Evolutionary conservation across 345 rosid species (phyloP), one percentile per base, ranked within the genome.

Genomic region (Eucalyptus coolabah): DNA sequence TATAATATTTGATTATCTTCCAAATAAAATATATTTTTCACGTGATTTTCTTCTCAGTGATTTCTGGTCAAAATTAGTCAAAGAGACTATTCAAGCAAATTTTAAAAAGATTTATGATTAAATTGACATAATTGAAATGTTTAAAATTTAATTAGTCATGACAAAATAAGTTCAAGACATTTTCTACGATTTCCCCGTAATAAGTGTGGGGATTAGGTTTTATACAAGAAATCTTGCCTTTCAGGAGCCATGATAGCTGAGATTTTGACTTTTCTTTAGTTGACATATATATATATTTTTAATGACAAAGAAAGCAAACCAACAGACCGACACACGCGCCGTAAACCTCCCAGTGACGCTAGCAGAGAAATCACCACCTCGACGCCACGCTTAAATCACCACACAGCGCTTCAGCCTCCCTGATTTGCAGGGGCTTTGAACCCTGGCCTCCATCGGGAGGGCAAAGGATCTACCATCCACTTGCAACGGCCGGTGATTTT

Each of bases 101-200:
- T 5, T 0, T 37, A 3, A 37, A 21, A 21, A 10, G 0, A 11
- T 3, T 72, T 19, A 37, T 3, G 1, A 10, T 0, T 72, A 19
- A 72, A 72, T 21, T 21, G 28, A 21, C 7, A 37, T 6, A 37
- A 72, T 11, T 11, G 9, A 77, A 37, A 77, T 1, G 15, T 11
- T 77, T 77, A 19, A 1, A 40, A 72, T 4, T 37, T 2, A 72
- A 37, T 72, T 37, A 2, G 3, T 21, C 8, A 5, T 11, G 1
- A 4, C 24, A 37, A 0, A 37, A 72, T 19, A 19, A 11, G 5
- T 2, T 77, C 24, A 77, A 37, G 44, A 17, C 2, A 7, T 69
- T 69, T 32, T 69, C 34, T 17, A 16, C 21, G 3, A 69, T 9
- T 32, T 34, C 10, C 21, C 44, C 6, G 4, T 69, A 34, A 69